Evolutionary conservation across 768 basidiomycete species (phyloP), one percentile per base, ranked within the genome.

Genomic region (Tulasnella sp.): DNA sequence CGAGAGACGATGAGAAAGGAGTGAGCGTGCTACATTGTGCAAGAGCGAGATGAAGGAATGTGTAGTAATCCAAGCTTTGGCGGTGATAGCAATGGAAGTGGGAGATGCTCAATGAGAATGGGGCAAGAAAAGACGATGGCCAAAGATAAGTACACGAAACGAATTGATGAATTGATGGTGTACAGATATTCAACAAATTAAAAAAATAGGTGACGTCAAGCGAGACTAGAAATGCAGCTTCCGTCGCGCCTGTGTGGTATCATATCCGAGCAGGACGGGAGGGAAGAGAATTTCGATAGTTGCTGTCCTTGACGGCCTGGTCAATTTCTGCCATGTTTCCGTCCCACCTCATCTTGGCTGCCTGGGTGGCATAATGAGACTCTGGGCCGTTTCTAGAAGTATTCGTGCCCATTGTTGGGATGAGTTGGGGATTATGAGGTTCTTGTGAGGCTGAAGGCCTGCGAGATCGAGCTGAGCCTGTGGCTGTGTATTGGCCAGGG

Each of bases 401-500:
- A n/a, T 47, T 34, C n/a, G n/a, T n/a, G n/a, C n/a, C n/a, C n/a
- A n/a, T n/a, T n/a, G n/a, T n/a, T n/a, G n/a, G n/a, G n/a, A n/a
- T n/a, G n/a, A n/a, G n/a, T n/a, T n/a, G 24, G 15, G 45, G 45
- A 35, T 33, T 34, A 25, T 33, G 29, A 22, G 45, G 27, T 44
- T 47, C 32, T 35, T 34, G 32, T 29, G 45, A 34, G 45, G 32
- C 43, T 8, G 37, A 45, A 15, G 48, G 43, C 48, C 4, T 22
- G 13, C 24, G n/a, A 20, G 24, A 16, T 20, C 43, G 37, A 10
- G 15, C 13, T 10, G 34, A 35, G 12, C 34, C 34, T 35, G 5
- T 49, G 54, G 27, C 52, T 52, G 37, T 49, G 54, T 25, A 53
- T 55, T n/a, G 51, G 54, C 37, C 46, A 53, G 28, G 50, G 54